phyloP scores from a whole-genome alignment of 352 stramenopile species.

The Phytophthora aleatoria region DNA sequence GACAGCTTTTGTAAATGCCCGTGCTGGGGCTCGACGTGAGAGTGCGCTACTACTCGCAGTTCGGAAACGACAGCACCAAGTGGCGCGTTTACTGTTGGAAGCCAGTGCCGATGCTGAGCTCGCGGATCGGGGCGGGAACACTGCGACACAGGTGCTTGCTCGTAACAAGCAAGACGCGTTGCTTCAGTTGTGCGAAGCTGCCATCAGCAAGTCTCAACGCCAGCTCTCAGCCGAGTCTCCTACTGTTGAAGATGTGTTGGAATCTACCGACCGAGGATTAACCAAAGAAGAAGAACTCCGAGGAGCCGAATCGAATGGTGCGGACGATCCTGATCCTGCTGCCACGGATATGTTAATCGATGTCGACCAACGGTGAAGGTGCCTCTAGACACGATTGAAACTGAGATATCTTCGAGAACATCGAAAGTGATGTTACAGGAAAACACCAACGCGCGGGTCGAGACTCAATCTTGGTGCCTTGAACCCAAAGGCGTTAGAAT shows the following conservation, averaged over 20 bases:
- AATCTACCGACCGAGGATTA: background rate
- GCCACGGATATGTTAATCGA: slow-evolving; percentile 1
- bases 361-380: slow-evolving; percentile 11
- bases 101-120: slow-evolving; percentile 49
- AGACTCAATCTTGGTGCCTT: too few species aligned
- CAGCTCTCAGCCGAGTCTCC: slow-evolving; percentile 15
- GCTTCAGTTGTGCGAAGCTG: slow-evolving; percentile 45
- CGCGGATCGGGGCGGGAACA: slow-evolving; percentile 54
- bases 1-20: slow-evolving; percentile 33
- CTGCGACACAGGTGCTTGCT: slow-evolving; percentile 52
- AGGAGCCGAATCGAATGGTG: slow-evolving; percentile 22
- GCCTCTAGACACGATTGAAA: too few species aligned
- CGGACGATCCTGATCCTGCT: background rate
- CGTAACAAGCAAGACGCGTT: slow-evolving; percentile 57
- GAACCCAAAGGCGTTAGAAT: too few species aligned
- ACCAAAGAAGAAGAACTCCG: slow-evolving; percentile 35
- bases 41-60: slow-evolving; percentile 67
- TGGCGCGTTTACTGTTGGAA: slow-evolving; percentile 46
- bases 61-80: slow-evolving; percentile 57
- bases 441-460: too few species aligned
- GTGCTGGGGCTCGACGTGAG: slow-evolving; percentile 47
- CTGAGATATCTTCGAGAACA: background rate
- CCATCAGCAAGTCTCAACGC: slow-evolving; percentile 22
- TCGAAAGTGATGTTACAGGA: background rate
- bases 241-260: slow-evolving; percentile 14